Conservation (phyloP, 495 filamentous ascomycete species). For the Annulohypoxylon maeteangense region DNA sequence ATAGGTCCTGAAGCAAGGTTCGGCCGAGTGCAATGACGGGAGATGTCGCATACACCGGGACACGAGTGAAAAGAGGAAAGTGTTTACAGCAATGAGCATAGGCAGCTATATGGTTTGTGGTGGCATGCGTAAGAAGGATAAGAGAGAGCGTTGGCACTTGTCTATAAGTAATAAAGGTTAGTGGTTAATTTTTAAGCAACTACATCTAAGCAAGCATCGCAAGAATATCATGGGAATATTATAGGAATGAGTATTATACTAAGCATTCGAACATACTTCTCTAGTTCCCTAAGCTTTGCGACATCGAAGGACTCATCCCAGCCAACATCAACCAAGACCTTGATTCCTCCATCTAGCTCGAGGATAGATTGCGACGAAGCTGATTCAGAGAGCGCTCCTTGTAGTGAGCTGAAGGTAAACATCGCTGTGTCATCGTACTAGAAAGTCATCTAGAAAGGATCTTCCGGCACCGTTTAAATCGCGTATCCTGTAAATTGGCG, state of each 20-base stretch:
- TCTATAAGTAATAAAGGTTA: constrained; percentile 56
- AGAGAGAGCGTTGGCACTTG: constrained; percentile 90
- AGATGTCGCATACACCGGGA: constrained; percentile 95
- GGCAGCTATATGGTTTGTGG: constrained; percentile 87
- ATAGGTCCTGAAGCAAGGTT: constrained; percentile 90
- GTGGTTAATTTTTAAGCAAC: background rate
- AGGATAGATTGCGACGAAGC: constrained; percentile 92
- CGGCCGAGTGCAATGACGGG: constrained; percentile 94
- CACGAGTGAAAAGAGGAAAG: constrained; percentile 87
- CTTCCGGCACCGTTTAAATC: constrained; percentile 3
- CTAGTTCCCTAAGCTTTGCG: constrained; percentile 81
- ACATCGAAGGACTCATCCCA: constrained; percentile 94
- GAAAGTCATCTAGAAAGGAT: background rate
- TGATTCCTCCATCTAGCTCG: constrained; percentile 96
- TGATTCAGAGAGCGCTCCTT: constrained; percentile 88
- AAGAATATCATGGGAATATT: background rate
- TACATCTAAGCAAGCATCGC: too few species aligned
- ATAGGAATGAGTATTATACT: background rate
- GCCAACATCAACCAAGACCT: constrained; percentile 92
- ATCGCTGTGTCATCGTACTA: constrained; percentile 62
- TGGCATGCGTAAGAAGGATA: constrained; percentile 95
- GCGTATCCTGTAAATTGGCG: background rate
- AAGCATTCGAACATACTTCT: constrained; percentile 75
- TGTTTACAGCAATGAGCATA: constrained; percentile 98
- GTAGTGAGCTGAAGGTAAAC: constrained; percentile 94